Evolutionary conservation across 2,329 filamentous ascomycete genomes (phyloP).

Genomic region (Colletotrichum sojae): DNA sequence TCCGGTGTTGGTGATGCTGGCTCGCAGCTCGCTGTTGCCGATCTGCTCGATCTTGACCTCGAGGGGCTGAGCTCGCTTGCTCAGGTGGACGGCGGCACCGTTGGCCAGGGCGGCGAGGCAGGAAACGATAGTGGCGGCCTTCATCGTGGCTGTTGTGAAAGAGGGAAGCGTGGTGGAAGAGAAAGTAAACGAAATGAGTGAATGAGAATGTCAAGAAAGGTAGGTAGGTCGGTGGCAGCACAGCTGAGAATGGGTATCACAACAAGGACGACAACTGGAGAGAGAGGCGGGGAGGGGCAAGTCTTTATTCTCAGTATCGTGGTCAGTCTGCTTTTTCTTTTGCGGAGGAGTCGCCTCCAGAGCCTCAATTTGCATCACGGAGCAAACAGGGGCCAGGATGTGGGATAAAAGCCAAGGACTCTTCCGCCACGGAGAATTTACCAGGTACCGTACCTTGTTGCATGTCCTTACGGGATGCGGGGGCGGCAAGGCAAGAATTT

Average conservation of each 20-base stretch:
- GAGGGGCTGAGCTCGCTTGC: conserved; percentile 53
- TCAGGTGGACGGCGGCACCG: conserved; percentile 49
- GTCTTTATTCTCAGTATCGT: too few species aligned
- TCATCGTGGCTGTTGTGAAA: conserved; percentile 47
- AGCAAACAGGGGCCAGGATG: conserved; percentile 5
- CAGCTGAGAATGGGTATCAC: not conserved
- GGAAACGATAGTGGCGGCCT: conserved; percentile 53
- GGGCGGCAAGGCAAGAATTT: conserved; percentile 14
- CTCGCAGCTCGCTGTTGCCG: conserved; percentile 63
- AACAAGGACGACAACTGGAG: not conserved
- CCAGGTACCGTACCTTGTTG: not conserved
- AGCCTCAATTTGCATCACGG: not conserved
- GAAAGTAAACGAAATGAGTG: not conserved
- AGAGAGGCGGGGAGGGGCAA: not conserved
- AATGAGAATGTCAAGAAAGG: not conserved
- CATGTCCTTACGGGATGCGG: conserved; percentile 8
- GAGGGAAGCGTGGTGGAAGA: not conserved
- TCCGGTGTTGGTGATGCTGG: conserved; percentile 64
- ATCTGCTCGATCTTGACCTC: conserved; percentile 58
- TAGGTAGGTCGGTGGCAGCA: not conserved
- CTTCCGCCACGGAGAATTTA: conserved; percentile 24
- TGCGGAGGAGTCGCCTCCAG: not conserved
- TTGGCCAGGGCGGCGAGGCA: conserved; percentile 53
- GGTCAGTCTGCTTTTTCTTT: too few species aligned
- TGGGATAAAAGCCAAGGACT: not conserved